These are phyloP conservation scores for Lepidium sativum DNA, from an alignment of 345 rosid genomes.

Conservation along the genomic window DNA sequence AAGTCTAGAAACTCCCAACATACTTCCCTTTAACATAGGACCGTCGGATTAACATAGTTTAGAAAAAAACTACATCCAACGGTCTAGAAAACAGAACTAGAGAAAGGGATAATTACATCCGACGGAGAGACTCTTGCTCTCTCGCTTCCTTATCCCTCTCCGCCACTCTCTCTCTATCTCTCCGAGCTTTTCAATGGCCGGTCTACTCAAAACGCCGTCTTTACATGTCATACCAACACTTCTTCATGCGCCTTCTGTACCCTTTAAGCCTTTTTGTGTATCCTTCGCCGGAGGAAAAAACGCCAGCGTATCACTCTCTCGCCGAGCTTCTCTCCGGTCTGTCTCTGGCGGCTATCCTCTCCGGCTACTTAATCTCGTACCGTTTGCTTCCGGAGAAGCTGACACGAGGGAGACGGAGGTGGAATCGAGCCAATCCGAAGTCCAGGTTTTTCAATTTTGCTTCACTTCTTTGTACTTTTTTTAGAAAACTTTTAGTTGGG, in stretches of 20 bases:
- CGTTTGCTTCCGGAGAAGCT: constrained; percentile 61
- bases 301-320: constrained; percentile 16
- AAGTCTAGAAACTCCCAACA: no score
- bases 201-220: constrained; percentile 53
- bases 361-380: constrained; percentile 36
- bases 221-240: constrained; percentile 34
- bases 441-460: constrained; percentile 40
- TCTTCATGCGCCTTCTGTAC: constrained; percentile 16
- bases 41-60: no score
- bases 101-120: no score
- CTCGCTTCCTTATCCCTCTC: constrained; percentile 20
- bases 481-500: not conserved
- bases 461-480: not conserved
- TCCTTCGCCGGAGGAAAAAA: constrained; percentile 35
- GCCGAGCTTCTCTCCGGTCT: constrained; percentile 29
- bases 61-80: no score
- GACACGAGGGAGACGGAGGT: constrained; percentile 46
- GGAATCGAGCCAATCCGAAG: constrained; percentile 43
- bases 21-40: no score
- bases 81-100: no score
- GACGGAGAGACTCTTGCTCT: not conserved
- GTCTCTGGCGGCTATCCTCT: constrained; percentile 23
- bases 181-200: constrained; percentile 44
- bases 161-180: not conserved
- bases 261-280: constrained; percentile 30